A percentile compares a stretch with the other conserved stretches of the same genome.
Conservation (phyloP, 1,284 basidiomycete genomes). For the Mycena citricolor region DNA sequence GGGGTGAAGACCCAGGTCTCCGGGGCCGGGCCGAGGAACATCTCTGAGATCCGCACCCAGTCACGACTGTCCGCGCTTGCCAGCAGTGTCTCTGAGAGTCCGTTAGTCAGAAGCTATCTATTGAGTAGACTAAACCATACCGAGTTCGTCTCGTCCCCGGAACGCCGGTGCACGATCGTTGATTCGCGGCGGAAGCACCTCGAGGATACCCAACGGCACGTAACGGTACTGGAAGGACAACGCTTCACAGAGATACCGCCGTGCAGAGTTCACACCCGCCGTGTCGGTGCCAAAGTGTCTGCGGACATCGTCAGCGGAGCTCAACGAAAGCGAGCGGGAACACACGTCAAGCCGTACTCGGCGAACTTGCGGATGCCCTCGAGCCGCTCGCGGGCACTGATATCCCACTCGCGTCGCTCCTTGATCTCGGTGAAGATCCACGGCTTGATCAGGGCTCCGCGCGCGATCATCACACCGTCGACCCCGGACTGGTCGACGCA, state of each 20-base stretch:
- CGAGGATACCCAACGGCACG: conserved; percentile 91
- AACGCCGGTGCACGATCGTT: conserved; percentile 92
- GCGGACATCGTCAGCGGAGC: conserved; percentile 5
- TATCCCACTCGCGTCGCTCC: conserved; percentile 93
- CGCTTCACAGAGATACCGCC: conserved; percentile 93
- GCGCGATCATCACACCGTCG: conserved; percentile 93
- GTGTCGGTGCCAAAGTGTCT: conserved; percentile 93
- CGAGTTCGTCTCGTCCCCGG: conserved; percentile 83
- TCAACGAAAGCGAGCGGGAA: conserved; percentile 1
- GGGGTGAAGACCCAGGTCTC: conserved; percentile 49
- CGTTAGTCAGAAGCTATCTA: background rate
- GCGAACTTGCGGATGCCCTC: conserved; percentile 85
- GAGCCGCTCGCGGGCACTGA: conserved; percentile 86
- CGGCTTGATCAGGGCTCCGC: conserved; percentile 94
- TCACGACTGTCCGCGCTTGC: conserved; percentile 82
- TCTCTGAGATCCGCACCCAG: conserved; percentile 94
- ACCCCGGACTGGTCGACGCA: conserved; percentile 78
- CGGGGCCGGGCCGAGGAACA: conserved; percentile 70
- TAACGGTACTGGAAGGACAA: conserved; percentile 96
- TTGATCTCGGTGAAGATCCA: conserved; percentile 98
- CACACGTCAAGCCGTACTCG: conserved; percentile 72
- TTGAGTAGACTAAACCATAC: conserved; percentile 37
- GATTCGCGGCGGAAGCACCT: conserved; percentile 76
- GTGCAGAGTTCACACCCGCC: conserved; percentile 87
- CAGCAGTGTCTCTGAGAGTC: conserved; percentile 71